Evolutionary conservation across 1,139 yeast species (phyloP), one percentile per base, ranked within the genome.

Genomic region (Protomyces arabidopsidicola): DNA sequence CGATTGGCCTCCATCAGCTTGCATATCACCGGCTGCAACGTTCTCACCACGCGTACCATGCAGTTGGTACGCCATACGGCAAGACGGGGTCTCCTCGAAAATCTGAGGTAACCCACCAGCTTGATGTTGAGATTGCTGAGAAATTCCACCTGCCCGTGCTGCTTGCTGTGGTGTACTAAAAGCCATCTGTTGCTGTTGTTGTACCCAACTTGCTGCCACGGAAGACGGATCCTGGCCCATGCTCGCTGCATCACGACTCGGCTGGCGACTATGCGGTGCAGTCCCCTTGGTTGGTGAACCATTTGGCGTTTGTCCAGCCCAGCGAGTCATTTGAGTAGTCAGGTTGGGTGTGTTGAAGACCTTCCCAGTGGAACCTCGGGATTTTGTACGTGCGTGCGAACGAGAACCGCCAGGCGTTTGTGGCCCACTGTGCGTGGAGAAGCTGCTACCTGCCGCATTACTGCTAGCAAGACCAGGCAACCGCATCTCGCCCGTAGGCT

Each of bases 31-130:
- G n/a, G 42, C 42, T 16, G n/a, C 18, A n/a, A 8, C 9, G 8
- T 3, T 20, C 12, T n/a, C 48, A 10, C 12, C 48, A 18, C 48
- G 48, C 48, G 48, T 42, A 10, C 62, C 62, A 58, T 52, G 62
- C 27, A 58, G 39, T 38, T 58, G 62, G n/a, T 58, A 58, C 2
- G 62, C 62, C 62, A 58, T 58, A 27, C 62, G 51, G 42, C 62
- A 58, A 9, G 62, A 58, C 10, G 62, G 62, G 4, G 62, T 58
- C 36, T 58, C 62, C 14, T 58, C 62, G 31, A 50, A 58, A 2
- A 58, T 58, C 10, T 58, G 62, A 14, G 62, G 62, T 18, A 58
- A 20, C n/a, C 42, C 56, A 16, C 56, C 62, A 3, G 51, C 42
- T 18, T 27, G 18, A 6, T 58, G 62, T 39, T 55, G 55, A 8